These are phyloP conservation scores for Vitis rupestris DNA, from an alignment of 164 flowering plant species.

Conservation along the genomic window DNA sequence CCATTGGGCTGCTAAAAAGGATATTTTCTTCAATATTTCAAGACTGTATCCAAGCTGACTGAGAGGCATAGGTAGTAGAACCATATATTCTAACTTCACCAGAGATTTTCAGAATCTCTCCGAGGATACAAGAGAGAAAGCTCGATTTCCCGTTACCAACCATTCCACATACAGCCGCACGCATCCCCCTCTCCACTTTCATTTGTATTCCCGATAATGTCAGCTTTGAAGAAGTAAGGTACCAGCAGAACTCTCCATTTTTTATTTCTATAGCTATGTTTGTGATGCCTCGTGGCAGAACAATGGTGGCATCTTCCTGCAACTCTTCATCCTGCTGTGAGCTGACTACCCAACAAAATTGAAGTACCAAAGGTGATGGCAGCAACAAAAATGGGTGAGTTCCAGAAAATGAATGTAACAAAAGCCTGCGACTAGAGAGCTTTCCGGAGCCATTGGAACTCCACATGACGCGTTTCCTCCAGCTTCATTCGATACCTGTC, in stretches of 20 bases:
- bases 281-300: conserved; percentile 63
- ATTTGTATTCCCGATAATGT: conserved; percentile 72
- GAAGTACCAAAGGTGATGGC: conserved; percentile 87
- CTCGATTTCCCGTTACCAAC: conserved; percentile 98
- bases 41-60: conserved; percentile 98
- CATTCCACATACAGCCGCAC: conserved; percentile 92
- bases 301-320: conserved; percentile 78
- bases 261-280: conserved; percentile 75
- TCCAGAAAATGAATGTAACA: conserved; percentile 91
- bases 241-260: conserved; percentile 84
- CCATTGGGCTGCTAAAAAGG: conserved; percentile 91
- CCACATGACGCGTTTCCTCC: conserved; percentile 83
- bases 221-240: conserved; percentile 56
- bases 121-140: conserved; percentile 94
- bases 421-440: conserved; percentile 93
- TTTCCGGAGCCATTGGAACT: conserved; percentile 82
- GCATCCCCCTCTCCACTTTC: conserved; percentile 83
- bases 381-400: conserved; percentile 90
- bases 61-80: conserved; percentile 90
- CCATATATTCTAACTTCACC: conserved; percentile 94
- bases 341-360: conserved; percentile 71
- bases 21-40: conserved; percentile 97
- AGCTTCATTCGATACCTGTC: conserved; percentile 63
- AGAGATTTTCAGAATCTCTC: conserved; percentile 86
- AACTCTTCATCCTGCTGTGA: conserved; percentile 94